Percentiles rank a stretch among this genome's conserved stretches.
phyloP scores from a whole-genome alignment of 1,284 basidiomycete species.

The Inonotus hispidus region DNA sequence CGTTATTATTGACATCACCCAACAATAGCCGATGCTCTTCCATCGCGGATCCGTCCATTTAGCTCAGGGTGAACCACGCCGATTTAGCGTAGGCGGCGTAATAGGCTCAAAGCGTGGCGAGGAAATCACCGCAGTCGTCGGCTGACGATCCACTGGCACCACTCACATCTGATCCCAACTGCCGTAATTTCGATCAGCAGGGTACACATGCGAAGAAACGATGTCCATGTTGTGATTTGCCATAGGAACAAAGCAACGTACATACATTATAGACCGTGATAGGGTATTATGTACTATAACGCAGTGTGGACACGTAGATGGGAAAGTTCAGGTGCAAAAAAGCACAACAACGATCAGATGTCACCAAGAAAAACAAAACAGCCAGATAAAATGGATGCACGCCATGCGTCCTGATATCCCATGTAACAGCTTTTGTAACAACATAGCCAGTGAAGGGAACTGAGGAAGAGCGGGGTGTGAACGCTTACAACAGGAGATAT shows the following conservation, averaged over 20 bases:
- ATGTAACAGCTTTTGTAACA: not conserved
- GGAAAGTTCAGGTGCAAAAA: not conserved
- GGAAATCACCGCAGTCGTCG: too few species aligned
- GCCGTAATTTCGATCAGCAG: too few species aligned
- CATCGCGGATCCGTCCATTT: too few species aligned
- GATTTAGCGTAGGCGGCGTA: too few species aligned
- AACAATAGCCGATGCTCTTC: conserved; percentile 56
- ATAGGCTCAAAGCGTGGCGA: too few species aligned
- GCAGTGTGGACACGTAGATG: not conserved
- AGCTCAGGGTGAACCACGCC: too few species aligned
- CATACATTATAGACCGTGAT: not conserved
- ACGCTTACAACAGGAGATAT: not conserved
- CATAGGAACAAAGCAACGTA: not conserved
- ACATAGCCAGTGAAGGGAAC: not conserved
- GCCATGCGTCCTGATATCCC: not conserved
- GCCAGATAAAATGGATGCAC: not conserved
- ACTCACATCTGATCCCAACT: too few species aligned
- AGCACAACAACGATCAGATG: not conserved
- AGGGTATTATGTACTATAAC: not conserved
- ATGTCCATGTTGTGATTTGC: not conserved
- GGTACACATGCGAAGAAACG: too few species aligned
- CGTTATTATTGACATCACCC: not conserved
- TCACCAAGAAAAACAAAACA: not conserved
- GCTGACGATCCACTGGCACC: too few species aligned
- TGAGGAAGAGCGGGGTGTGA: not conserved